Evolutionary conservation across 129 eudicot species (phyloP), one percentile per base, ranked within the genome.

Genomic region (Chrysanthemum makinoi): DNA sequence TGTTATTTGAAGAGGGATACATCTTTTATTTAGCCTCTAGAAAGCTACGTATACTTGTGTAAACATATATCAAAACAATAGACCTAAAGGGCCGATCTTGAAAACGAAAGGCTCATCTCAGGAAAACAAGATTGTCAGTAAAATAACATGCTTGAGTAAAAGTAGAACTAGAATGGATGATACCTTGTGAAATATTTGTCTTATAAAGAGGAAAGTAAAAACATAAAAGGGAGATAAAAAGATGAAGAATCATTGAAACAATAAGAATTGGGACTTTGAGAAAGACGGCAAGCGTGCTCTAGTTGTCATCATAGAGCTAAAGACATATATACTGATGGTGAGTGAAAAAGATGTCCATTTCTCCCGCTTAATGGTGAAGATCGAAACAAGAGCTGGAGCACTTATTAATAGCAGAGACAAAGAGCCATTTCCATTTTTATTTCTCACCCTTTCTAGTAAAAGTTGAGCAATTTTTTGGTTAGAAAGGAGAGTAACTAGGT

Each of bases 311-410:
- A 78, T 78, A 71, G 73, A 64, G 73, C 14, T 55, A 35, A 54
- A 65, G 77, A 78, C 73, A 78, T 70, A 69, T 70, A 71, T 77
- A 78, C 49, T 70, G 81, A 77, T 70, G 47, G 81, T 53, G 81
- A 70, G 62, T 53, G 72, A 63, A 62, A 69, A 12, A 11, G 69
- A 76, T 68, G 68, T 33, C 75, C 64, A 76, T 50, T 18, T 63
- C 19, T 49, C 46, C 58, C 17, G 59, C 74, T 49, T 39, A 35
- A 39, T 77, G 55, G 71, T 74, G 55, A 64, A 63, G 78, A 39
- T 39, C 9, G 46, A 73, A 73, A 33, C 15, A 54, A 67, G 76
- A 43, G 15, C 56, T n/a, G 39, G 69, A 12, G 59, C 66, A 55
- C 66, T 77, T 60, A 69, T 16, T 46, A 64, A 44, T 55, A 55